Evolutionary conservation across 148 eudicot genomes (phyloP).

Genomic region (Vaccinium darrowii): DNA sequence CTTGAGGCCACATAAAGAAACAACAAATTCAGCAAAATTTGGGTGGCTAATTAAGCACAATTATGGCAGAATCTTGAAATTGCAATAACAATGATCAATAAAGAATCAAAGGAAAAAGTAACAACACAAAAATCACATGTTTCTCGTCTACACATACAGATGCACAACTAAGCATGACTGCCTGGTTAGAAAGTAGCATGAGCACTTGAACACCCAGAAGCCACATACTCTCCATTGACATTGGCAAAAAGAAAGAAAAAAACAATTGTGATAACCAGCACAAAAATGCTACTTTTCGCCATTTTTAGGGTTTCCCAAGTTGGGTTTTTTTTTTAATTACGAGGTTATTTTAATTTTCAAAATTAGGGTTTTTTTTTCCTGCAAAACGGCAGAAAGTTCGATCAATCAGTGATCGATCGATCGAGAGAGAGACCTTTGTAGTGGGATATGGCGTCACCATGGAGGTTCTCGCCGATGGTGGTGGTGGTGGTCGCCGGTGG

Average conservation of each 20-base stretch:
- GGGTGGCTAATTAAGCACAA: slow-evolving; percentile 91
- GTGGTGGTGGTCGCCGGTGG: no score
- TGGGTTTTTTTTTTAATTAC: no score
- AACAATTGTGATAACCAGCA: slow-evolving; percentile 10
- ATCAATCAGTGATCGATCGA: no score
- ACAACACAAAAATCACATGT: not conserved
- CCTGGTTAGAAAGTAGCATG: slow-evolving; percentile 83
- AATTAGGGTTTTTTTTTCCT: no score
- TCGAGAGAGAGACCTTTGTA: no score
- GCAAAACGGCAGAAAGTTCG: no score
- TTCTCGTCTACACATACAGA: not conserved
- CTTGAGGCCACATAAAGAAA: no score
- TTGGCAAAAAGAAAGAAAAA: slow-evolving; percentile 22
- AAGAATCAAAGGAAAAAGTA: not conserved
- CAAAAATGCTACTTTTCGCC: slow-evolving; percentile 23
- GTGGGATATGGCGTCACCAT: no score
- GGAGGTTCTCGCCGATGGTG: no score
- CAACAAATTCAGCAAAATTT: slow-evolving; percentile 25
- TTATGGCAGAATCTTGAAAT: slow-evolving; percentile 78
- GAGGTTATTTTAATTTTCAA: no score
- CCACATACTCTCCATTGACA: slow-evolving; percentile 35
- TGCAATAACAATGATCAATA: slow-evolving; percentile 6
- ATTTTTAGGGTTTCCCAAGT: slow-evolving; percentile 14
- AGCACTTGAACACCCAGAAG: slow-evolving; percentile 56
- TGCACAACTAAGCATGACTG: slow-evolving; percentile 42